phyloP scores from a whole-genome alignment of 352 stramenopile species.

The Globisporangium recalcitrans region DNA sequence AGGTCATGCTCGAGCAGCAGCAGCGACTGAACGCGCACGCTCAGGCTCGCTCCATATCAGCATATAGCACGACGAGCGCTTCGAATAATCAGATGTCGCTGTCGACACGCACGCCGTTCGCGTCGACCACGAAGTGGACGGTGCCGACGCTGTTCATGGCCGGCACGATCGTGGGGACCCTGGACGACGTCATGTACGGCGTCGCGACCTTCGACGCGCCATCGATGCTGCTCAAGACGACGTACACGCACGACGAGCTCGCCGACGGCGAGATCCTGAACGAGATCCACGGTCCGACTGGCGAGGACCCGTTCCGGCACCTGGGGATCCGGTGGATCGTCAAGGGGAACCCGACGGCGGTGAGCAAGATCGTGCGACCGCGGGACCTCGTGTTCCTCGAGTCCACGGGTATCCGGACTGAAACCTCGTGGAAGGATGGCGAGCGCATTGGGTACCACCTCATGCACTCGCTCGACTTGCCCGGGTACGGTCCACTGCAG shows the following conservation, averaged over 20 bases:
- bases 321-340: slow-evolving; percentile 26
- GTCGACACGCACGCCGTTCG: not conserved
- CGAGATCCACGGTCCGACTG: slow-evolving; percentile 7
- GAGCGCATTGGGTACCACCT: slow-evolving; percentile 39
- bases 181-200: slow-evolving; percentile 71
- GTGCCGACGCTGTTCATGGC: slow-evolving; percentile 52
- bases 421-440: slow-evolving; percentile 12
- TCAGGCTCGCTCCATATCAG: not conserved
- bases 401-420: slow-evolving; percentile 33
- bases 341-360: slow-evolving; percentile 3
- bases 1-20: slow-evolving; percentile 4
- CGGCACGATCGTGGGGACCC: slow-evolving; percentile 40
- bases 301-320: slow-evolving; percentile 22
- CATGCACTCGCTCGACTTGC: slow-evolving; percentile 36
- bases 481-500: slow-evolving; percentile 28
- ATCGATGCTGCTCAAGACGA: slow-evolving; percentile 46
- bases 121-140: slow-evolving; percentile 10
- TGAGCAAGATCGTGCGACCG: slow-evolving; percentile 13
- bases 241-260: slow-evolving; percentile 37
- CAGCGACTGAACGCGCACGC: not conserved
- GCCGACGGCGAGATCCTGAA: slow-evolving; percentile 3
- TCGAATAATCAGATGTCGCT: not conserved
- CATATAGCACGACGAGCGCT: not conserved
- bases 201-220: slow-evolving; percentile 32
- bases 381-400: slow-evolving; percentile 35